A percentile compares a stretch with the other conserved stretches of the same genome.
These are phyloP conservation scores for Puccinia horiana DNA, from an alignment of 1,284 basidiomycete species.

Conservation along the genomic window DNA sequence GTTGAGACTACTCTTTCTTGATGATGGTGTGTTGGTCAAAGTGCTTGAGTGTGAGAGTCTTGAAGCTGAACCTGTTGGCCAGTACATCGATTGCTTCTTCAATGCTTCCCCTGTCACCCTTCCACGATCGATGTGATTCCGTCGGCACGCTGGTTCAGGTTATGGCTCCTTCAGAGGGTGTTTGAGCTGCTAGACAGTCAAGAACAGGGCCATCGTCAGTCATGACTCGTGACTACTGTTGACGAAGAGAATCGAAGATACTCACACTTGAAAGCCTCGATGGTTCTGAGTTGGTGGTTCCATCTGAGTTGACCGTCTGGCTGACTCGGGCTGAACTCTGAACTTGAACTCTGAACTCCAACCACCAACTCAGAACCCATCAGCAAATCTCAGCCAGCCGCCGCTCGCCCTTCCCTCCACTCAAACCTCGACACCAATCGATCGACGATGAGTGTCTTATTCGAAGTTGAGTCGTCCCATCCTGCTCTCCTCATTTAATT, in stretches of 20 bases:
- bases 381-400: too few species aligned
- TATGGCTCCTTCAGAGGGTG: not conserved
- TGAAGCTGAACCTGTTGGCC: conserved; percentile 49
- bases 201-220: not conserved
- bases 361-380: too few species aligned
- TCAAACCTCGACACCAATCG: too few species aligned
- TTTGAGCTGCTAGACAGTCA: not conserved
- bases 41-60: conserved; percentile 34
- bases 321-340: too few species aligned
- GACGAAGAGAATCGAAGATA: too few species aligned
- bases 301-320: too few species aligned
- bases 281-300: too few species aligned
- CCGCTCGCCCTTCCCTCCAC: too few species aligned
- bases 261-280: too few species aligned
- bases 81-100: conserved; percentile 36
- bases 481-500: too few species aligned
- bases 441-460: conserved; percentile 36
- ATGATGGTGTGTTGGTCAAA: not conserved
- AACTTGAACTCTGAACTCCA: too few species aligned
- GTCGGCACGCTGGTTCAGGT: not conserved
- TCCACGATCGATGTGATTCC: not conserved
- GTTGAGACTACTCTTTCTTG: not conserved
- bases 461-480: conserved; percentile 32
- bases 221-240: too few species aligned
- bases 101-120: not conserved